Conservation (phyloP, 2,329 filamentous ascomycete genomes). For the Fusarium nanum region DNA sequence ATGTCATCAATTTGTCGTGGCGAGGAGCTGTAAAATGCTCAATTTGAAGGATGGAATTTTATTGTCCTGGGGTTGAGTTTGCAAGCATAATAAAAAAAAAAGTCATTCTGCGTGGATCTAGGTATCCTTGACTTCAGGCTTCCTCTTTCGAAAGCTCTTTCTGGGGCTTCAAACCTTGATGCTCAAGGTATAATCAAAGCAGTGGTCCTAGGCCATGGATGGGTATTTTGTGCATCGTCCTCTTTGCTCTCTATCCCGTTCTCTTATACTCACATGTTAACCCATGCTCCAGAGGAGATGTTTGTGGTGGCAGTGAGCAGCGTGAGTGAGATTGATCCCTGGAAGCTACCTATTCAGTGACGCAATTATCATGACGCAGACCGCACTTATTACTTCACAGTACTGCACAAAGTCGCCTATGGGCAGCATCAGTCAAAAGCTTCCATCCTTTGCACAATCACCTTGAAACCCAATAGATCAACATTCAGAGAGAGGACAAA, state of each 20-base stretch:
- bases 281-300: background rate
- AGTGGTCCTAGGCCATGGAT: background rate
- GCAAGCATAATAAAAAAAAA: background rate
- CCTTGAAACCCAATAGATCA: background rate
- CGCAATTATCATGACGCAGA: slow-evolving; percentile 36
- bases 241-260: background rate
- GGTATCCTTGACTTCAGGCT: background rate
- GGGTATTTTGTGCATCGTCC: background rate
- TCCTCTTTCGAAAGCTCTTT: background rate
- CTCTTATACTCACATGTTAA: background rate
- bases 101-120: background rate
- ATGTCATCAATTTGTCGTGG: slow-evolving; percentile 29
- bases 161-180: background rate
- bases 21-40: slow-evolving; percentile 4
- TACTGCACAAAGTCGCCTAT: background rate
- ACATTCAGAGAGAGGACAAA: background rate
- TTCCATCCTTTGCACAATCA: background rate
- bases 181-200: background rate
- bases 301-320: slow-evolving; percentile 2
- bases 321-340: slow-evolving; percentile 28
- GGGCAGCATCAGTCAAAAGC: background rate
- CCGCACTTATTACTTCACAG: background rate
- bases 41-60: background rate
- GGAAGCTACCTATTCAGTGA: slow-evolving; percentile 25
- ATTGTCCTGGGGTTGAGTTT: background rate